phyloP scores from a whole-genome alignment of 2,329 filamentous ascomycete genomes.

The Bipolaris oryzae region DNA sequence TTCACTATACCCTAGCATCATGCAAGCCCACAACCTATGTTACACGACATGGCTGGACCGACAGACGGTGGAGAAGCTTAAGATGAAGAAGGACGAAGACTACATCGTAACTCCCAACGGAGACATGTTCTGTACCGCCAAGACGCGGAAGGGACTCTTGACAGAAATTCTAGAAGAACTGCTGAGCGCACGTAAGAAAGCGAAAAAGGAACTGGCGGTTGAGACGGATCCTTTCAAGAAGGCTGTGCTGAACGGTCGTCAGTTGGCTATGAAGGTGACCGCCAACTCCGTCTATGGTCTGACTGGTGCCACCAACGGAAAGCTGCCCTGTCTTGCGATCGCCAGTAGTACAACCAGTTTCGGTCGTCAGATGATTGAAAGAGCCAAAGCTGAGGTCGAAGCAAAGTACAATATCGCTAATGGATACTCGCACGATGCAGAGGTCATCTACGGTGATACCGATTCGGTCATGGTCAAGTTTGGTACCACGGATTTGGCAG shows the following conservation, averaged over 20 bases:
- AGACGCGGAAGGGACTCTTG: conserved; percentile 87
- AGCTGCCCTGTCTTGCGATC: conserved; percentile 91
- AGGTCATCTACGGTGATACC: conserved; percentile 98
- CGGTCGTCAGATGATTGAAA: conserved; percentile 98
- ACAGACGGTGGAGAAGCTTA: conserved; percentile 74
- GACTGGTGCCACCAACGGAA: conserved; percentile 94
- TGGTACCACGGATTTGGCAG: conserved; percentile 81
- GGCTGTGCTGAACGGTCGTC: conserved; percentile 95
- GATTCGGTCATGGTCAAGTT: conserved; percentile 99
- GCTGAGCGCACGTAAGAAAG: conserved; percentile 87
- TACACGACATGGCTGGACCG: conserved; percentile 93
- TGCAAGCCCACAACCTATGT: conserved; percentile 97
- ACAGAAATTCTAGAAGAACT: conserved; percentile 96
- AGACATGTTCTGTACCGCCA: conserved; percentile 87
- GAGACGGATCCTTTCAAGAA: conserved; percentile 98
- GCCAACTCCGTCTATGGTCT: conserved; percentile 98
- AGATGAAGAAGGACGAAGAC: conserved; percentile 84
- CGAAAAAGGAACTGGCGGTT: conserved; percentile 84
- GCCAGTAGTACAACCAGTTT: conserved; percentile 97
- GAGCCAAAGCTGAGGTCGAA: conserved; percentile 95
- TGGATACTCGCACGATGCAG: conserved; percentile 90
- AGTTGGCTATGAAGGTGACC: conserved; percentile 93
- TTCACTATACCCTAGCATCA: conserved; percentile 97
- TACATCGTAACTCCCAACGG: conserved; percentile 96
- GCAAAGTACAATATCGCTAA: conserved; percentile 88